A percentile compares a stretch with the other conserved stretches of the same genome.
phyloP scores from a whole-genome alignment of 2,329 filamentous ascomycete genomes.

The Gliomastix tumulicola region DNA sequence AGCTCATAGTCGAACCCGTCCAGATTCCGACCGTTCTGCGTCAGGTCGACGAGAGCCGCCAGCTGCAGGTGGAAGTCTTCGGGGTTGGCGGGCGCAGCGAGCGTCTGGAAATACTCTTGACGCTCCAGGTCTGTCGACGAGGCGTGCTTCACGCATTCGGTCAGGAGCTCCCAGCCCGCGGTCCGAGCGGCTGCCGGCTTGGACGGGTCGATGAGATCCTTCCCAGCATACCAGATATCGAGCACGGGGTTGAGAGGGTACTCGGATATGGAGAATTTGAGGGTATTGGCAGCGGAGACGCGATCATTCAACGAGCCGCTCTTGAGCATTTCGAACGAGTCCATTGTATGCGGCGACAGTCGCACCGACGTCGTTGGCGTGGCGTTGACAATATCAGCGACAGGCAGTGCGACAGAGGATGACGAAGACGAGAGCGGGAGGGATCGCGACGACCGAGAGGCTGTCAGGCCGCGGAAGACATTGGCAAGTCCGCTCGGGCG shows the following conservation, averaged over 20 bases:
- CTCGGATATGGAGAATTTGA: constrained; percentile 49
- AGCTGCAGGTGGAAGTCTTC: constrained; percentile 63
- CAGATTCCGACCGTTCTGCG: constrained; percentile 53
- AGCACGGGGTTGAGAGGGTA: constrained; percentile 52
- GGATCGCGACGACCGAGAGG: constrained; percentile 46
- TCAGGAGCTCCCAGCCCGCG: constrained; percentile 60
- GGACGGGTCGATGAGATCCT: constrained; percentile 53
- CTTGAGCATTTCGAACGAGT: constrained; percentile 47
- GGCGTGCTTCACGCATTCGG: constrained; percentile 56
- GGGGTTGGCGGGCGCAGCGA: constrained; percentile 46
- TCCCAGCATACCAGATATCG: constrained; percentile 60
- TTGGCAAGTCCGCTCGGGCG: constrained; percentile 50
- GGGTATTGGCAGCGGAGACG: constrained; percentile 48
- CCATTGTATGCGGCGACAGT: constrained; percentile 44
- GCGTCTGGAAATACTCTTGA: constrained; percentile 56
- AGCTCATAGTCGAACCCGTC: constrained; percentile 63
- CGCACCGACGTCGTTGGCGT: constrained; percentile 24
- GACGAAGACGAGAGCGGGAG: constrained; percentile 34
- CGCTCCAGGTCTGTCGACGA: constrained; percentile 61
- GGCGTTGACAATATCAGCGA: constrained; percentile 37
- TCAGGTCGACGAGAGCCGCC: constrained; percentile 54
- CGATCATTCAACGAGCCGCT: constrained; percentile 44
- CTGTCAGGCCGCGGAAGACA: constrained; percentile 57
- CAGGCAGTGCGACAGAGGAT: constrained; percentile 25
- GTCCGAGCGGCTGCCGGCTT: constrained; percentile 46